These are phyloP conservation scores for Pyrus bretschneideri DNA, from an alignment of 306 rosid species.

Conservation along the genomic window DNA sequence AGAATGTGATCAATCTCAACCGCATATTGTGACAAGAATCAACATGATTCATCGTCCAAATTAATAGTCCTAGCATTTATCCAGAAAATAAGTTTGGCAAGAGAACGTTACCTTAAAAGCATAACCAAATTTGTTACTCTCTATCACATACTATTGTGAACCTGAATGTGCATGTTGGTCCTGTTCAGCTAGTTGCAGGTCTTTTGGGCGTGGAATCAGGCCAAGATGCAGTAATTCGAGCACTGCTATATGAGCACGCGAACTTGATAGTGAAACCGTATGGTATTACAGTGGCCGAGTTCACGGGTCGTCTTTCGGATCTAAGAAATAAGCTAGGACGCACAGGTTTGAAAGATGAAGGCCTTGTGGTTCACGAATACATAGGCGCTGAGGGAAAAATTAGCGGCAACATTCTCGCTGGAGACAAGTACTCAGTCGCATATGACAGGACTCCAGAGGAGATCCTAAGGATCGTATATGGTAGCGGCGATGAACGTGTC, in stretches of 20 bases:
- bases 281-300: constrained; percentile 46
- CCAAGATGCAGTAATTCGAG: constrained; percentile 71
- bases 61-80: too few species aligned
- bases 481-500: constrained; percentile 37
- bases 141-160: neutral
- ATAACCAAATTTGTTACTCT: too few species aligned
- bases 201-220: constrained; percentile 71
- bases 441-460: constrained; percentile 58
- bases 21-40: too few species aligned
- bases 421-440: constrained; percentile 42
- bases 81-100: too few species aligned
- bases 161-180: too few species aligned
- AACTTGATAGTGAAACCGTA: constrained; percentile 30
- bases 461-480: constrained; percentile 66
- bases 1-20: too few species aligned
- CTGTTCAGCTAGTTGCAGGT: constrained; percentile 61
- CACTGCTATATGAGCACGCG: constrained; percentile 36
- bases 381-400: constrained; percentile 46
- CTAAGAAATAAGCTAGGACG: constrained; percentile 53
- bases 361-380: constrained; percentile 34
- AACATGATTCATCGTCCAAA: too few species aligned
- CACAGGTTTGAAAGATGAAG: constrained; percentile 65
- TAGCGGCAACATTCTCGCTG: constrained; percentile 50
- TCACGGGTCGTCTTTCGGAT: constrained; percentile 49
- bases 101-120: too few species aligned